Evolutionary conservation across 2,329 filamentous ascomycete species (phyloP).

Genomic region (Meredithiella fracta): DNA sequence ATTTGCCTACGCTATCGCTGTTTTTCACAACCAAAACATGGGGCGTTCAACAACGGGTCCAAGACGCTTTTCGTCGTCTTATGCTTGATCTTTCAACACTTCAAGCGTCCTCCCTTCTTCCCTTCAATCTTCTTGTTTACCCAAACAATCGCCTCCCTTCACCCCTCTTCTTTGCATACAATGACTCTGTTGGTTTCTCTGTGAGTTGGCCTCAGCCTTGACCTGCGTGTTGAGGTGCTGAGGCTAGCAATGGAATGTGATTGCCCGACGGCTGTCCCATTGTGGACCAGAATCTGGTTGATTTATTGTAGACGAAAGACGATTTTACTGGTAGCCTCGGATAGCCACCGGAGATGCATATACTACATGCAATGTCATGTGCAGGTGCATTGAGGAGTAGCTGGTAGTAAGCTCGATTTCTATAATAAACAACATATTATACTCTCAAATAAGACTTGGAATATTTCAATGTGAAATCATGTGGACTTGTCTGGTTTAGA

Average conservation of each 20-base stretch:
- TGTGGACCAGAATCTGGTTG: not conserved
- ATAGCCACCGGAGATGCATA: too few species aligned
- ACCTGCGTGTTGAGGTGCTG: too few species aligned
- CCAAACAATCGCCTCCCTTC: slow-evolving; percentile 14
- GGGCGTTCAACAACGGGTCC: slow-evolving; percentile 62
- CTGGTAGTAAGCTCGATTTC: too few species aligned
- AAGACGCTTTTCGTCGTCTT: slow-evolving; percentile 45
- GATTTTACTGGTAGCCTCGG: not conserved
- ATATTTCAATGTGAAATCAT: too few species aligned
- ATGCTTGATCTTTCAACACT: slow-evolving; percentile 13
- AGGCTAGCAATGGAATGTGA: not conserved
- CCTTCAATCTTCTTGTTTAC: slow-evolving; percentile 14
- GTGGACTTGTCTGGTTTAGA: too few species aligned
- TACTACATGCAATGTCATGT: too few species aligned
- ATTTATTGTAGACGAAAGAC: not conserved
- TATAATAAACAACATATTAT: too few species aligned
- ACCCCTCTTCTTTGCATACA: slow-evolving; percentile 16
- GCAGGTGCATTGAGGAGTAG: too few species aligned
- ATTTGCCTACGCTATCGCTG: slow-evolving; percentile 50
- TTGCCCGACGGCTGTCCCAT: not conserved
- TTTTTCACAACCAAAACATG: slow-evolving; percentile 79
- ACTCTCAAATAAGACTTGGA: too few species aligned
- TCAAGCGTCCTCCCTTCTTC: slow-evolving; percentile 20
- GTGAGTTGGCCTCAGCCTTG: not conserved
- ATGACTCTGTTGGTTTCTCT: not conserved